Percentiles rank a stretch among this genome's conserved stretches.
phyloP scores from a whole-genome alignment of 1,139 yeast genomes.

The Scheffersomyces segobiensis region DNA sequence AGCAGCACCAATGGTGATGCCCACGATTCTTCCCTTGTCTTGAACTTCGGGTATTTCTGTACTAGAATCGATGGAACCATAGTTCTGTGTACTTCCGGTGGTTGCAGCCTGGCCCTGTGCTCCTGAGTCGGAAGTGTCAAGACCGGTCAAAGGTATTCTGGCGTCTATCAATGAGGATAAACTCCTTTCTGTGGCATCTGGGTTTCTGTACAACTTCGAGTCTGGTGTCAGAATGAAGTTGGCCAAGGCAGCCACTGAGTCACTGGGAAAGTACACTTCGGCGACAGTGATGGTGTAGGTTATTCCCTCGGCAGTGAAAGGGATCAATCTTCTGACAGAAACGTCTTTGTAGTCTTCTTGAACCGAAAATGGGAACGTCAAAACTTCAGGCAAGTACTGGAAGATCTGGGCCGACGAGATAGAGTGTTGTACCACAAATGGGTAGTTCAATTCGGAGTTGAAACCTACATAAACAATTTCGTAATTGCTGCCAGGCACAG shows the following conservation, averaged over 20 bases:
- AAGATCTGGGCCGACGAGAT: constrained; percentile 75
- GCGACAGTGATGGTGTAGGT: constrained; percentile 72
- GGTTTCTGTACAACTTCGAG: constrained; percentile 53
- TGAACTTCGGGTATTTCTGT: constrained; percentile 13
- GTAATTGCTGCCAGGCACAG: constrained; percentile 50
- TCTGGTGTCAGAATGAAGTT: constrained; percentile 39
- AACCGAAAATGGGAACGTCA: constrained; percentile 52
- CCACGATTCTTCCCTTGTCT: constrained; percentile 49
- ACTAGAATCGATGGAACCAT: constrained; percentile 46
- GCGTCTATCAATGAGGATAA: constrained; percentile 62
- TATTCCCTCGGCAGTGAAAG: constrained; percentile 54
- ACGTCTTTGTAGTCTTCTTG: constrained; percentile 37
- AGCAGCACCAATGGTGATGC: constrained; percentile 67
- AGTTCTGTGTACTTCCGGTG: constrained; percentile 17
- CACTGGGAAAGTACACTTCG: constrained; percentile 69
- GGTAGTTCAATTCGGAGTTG: constrained; percentile 65
- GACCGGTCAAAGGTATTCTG: constrained; percentile 61
- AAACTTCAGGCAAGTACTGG: constrained; percentile 62
- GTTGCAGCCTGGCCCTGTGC: neutral
- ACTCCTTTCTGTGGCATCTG: constrained; percentile 44
- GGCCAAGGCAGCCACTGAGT: constrained; percentile 45
- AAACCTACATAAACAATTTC: constrained; percentile 69
- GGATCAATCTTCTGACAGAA: constrained; percentile 61
- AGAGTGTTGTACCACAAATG: constrained; percentile 66
- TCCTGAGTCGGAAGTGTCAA: constrained; percentile 27